Percentiles rank a stretch among this genome's conserved stretches.
These are phyloP conservation scores for Linderniella brevidens DNA, from an alignment of 257 asterid species.

Conservation along the genomic window DNA sequence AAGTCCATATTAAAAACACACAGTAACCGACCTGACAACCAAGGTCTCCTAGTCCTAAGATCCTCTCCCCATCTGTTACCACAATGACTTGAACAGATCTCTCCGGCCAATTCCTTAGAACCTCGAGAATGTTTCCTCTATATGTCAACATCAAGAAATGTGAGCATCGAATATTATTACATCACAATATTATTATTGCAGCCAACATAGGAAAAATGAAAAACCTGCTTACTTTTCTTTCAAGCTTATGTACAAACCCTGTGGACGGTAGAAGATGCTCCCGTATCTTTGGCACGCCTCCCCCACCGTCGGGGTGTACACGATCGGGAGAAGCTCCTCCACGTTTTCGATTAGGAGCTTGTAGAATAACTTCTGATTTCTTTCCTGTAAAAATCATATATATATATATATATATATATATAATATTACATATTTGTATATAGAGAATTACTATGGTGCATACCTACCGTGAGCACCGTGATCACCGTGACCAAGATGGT, in stretches of 20 bases:
- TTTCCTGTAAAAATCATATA: slow-evolving; percentile 73
- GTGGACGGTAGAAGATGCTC: slow-evolving; percentile 82
- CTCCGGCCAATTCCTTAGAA: slow-evolving; percentile 88
- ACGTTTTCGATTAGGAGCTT: slow-evolving; percentile 82
- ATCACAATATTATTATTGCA: no score
- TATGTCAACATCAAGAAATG: not conserved
- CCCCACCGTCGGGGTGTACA: slow-evolving; percentile 86
- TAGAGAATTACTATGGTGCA: no score
- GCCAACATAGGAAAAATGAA: not conserved
- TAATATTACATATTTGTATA: no score
- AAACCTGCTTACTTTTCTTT: slow-evolving; percentile 55
- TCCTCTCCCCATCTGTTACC: slow-evolving; percentile 94
- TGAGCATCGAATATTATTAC: no score
- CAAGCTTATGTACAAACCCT: slow-evolving; percentile 86
- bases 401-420: no score
- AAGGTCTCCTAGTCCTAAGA: slow-evolving; percentile 92
- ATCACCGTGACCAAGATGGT: no score
- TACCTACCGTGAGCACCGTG: no score
- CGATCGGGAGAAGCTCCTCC: slow-evolving; percentile 84
- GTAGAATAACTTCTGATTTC: slow-evolving; percentile 76
- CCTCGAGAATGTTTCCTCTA: slow-evolving; percentile 87
- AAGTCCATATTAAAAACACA: no score
- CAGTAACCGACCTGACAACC: slow-evolving; percentile 91
- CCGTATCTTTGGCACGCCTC: slow-evolving; percentile 98
- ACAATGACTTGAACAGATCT: slow-evolving; percentile 82